Evolutionary conservation across 768 basidiomycete genomes (phyloP), one percentile per base, ranked within the genome.

Genomic region (Dentipellis sp.): DNA sequence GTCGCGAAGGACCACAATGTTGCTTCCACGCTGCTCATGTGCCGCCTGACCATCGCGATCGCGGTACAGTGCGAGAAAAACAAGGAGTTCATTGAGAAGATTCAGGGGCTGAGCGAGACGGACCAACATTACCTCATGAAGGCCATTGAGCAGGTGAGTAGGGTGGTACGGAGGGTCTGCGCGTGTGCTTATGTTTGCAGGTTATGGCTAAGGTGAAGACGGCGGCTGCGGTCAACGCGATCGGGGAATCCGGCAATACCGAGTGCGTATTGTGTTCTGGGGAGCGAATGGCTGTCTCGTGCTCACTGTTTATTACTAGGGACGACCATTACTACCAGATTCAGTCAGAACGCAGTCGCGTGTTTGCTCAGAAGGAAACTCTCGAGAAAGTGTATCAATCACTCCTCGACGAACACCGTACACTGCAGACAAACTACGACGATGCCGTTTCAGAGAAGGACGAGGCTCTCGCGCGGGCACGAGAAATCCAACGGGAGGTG

Each of bases 81-180:
- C 65, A 83, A 91, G 72, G 81, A 85, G 59, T 87, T 94, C 61
- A 93, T 97, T 58, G 84, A 83, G 66, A 88, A 83, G 71, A 97
- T 97, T 37, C 93, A 94, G 64, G 78, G 80, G 2, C 69, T 97
- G 59, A 86, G 81, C 58, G 88, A 95, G 69, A 77, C 72, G 16
- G 85, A 93, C 65, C 94, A 97, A 71, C 89, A 92, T 67, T 77
- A 83, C 65, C 73, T 97, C 53, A 97, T 97, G 94, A 86, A 81
- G 69, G 88, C 91, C 40, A 95, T 97, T 57, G 94, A 97, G 69
- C 88, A 91, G 77, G 93, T 91, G 57, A 53, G 78, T 68, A 38
- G 4, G 9, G 29, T 11, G 3, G 29, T 29, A 29, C 36, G 7
- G 14, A 21, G 21, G 35, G n/a, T 16, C 10, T 21, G 14, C 42